Evolutionary conservation across 352 stramenopile species (phyloP), one percentile per base, ranked within the genome.

Genomic region (Globisporangium nodosum): DNA sequence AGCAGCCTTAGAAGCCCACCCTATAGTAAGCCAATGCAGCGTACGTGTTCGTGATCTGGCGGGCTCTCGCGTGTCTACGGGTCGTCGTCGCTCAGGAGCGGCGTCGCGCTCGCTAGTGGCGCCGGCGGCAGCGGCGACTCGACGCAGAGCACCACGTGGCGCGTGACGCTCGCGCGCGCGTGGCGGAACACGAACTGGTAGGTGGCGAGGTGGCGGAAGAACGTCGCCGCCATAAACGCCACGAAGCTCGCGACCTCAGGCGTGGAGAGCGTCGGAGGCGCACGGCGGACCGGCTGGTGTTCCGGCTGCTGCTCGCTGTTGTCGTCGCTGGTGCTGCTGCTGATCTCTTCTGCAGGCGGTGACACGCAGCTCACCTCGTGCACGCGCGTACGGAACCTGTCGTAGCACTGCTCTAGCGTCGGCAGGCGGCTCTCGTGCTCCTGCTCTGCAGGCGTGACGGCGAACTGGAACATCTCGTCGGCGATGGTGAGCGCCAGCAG

Each of bases 151-250:
- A 65, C 56, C 6, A 66, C 48, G 27, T 73, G 59, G 7, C 62
- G 57, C 45, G 71, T 64, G 49, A 85, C 50, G 31, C 64, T 57
- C 43, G 65, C 60, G 52, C 55, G 66, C 50, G 50, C 61, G 56
- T 50, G 65, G 53, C 47, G 40, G 56, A 85, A 89, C 12, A 78
- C 72, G n/a, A 61, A 64, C 49, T 93, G 83, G 54, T 88, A 90
- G 30, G 79, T 74, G 13, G 56, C 55, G 37, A 90, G 66, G 58
- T 91, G 77, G 16, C 71, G 69, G 60, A 88, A 88, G 64, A 91
- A 87, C 12, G 83, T 90, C 7, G 72, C 69, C 18, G 71, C 76
- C 62, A 92, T 74, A 67, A 88, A 92, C 47, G 56, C 42, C n/a
- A 91, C 81, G 57, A 91, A 76, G 12, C 54, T 69, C 33, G 69